Evolutionary conservation across 768 basidiomycete species (phyloP), one percentile per base, ranked within the genome.

Genomic region (Tricholoma matsutake): DNA sequence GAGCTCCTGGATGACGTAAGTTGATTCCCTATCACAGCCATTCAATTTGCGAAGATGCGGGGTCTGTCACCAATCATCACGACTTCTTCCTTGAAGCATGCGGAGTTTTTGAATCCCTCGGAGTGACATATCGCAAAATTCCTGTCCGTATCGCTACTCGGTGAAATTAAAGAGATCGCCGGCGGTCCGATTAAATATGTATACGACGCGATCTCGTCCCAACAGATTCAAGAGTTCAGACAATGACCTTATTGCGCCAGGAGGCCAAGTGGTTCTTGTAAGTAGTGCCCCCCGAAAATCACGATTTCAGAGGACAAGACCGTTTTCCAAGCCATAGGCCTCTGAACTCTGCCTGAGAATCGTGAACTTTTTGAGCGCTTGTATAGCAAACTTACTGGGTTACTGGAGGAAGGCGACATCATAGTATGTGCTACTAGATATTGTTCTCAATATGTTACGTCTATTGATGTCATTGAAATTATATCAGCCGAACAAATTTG

Each of bases 61-160:
- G 76, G 79, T 1, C 79, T 80, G 66, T 69, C 72, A 22, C 77
- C 76, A 13, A 78, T 81, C 59, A 78, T 82, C 22, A 65, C 73
- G 29, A 79, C 71, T 1, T 65, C 76, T 2, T 76, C 74, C 13
- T 61, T 56, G 10, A 63, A 64, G 16, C 72, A 78, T 35, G 56
- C 63, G 25, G 53, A 59, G 0, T 62, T 62, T 14, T 70, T 81
- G 34, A 74, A 63, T 70, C 71, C 1, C 67, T 82, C 11, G 79
- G 81, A 7, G 81, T 76, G 6, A 78, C 78, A 0, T 71, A 78
- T 54, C 69, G 71, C 6, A 43, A 61, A n/a, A 22, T 54, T 3
- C 20, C 56, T 4, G 10, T n/a, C 51, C 5, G 13, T 18, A 8
- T 35, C 37, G 16, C 32, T 59, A 18, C 47, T 20, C 16, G 6